Evolutionary conservation across 495 filamentous ascomycete genomes (phyloP).

Genomic region (Penicillium cosmopolitanum): DNA sequence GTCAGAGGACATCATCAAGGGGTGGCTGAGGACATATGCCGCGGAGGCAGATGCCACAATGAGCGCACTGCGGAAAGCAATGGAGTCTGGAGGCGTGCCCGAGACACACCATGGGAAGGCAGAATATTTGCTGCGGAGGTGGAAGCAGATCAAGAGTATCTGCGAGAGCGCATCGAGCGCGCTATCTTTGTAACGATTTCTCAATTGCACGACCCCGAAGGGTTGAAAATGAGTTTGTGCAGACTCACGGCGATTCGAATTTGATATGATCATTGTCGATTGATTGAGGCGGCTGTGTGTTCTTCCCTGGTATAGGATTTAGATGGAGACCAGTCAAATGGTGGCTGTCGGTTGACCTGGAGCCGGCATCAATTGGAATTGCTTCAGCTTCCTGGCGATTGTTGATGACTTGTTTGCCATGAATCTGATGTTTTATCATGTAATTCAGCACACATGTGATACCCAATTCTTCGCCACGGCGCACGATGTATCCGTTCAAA

Average conservation of each 20-base stretch:
- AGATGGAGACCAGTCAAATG: neutral
- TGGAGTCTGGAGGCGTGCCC: constrained; percentile 29
- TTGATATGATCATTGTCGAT: no score
- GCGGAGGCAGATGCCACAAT: constrained; percentile 41
- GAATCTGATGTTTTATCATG: constrained; percentile 64
- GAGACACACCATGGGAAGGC: constrained; percentile 29
- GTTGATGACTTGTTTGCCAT: constrained; percentile 28
- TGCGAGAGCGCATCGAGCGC: constrained; percentile 35
- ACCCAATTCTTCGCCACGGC: constrained; percentile 68
- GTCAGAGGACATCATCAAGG: constrained; percentile 39
- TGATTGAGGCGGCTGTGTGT: no score
- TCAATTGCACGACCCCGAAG: neutral
- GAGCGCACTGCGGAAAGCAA: constrained; percentile 32
- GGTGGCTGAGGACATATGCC: constrained; percentile 44
- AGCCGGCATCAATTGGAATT: constrained; percentile 39
- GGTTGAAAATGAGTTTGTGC: neutral
- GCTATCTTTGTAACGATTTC: constrained; percentile 21
- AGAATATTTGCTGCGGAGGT: constrained; percentile 49
- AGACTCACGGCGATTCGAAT: neutral
- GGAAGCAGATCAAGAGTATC: constrained; percentile 54
- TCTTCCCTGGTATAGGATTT: neutral
- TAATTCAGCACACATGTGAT: constrained; percentile 69
- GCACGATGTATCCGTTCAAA: constrained; percentile 83
- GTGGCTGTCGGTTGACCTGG: neutral
- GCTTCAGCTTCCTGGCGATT: constrained; percentile 30